Conservation (phyloP, 2,329 filamentous ascomycete species). For the Aspergillus jensenii region DNA sequence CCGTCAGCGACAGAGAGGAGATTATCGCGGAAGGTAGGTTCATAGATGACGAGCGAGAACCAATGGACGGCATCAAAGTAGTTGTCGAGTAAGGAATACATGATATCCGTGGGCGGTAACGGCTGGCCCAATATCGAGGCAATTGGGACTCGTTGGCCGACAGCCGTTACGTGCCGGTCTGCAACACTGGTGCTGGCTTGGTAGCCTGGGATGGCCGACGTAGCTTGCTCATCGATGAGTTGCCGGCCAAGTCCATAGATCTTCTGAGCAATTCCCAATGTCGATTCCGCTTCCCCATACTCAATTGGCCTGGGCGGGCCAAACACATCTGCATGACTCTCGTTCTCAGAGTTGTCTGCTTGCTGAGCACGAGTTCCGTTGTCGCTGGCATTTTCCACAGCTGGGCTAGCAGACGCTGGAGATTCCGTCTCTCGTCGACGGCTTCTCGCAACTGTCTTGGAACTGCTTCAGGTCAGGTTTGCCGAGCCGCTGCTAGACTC, state of each 20-base stretch:
- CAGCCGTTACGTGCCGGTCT: neutral
- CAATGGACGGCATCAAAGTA: constrained; percentile 47
- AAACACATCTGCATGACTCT: neutral
- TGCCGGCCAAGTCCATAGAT: constrained; percentile 30
- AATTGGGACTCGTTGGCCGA: constrained; percentile 25
- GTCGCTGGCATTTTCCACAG: neutral
- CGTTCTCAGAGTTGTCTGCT: neutral
- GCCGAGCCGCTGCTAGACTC: neutral
- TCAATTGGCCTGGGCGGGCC: constrained; percentile 12
- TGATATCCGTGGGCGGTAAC: constrained; percentile 30
- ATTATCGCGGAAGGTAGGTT: constrained; percentile 39
- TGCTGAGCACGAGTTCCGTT: neutral
- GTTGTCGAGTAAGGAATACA: constrained; percentile 37
- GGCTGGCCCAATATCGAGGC: constrained; percentile 26
- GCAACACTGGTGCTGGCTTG: constrained; percentile 11
- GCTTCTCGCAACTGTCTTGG: neutral
- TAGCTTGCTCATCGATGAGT: constrained; percentile 29
- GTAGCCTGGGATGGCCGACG: constrained; percentile 38
- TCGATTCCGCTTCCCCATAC: constrained; percentile 34
- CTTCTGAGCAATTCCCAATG: constrained; percentile 35
- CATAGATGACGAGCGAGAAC: constrained; percentile 47
- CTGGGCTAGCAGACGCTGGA: neutral
- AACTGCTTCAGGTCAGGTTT: neutral
- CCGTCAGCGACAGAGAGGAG: constrained; percentile 36
- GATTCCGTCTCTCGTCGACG: too few species aligned